Evolutionary conservation across 768 basidiomycete species (phyloP).

Genomic region (Boletus sensibilis): DNA sequence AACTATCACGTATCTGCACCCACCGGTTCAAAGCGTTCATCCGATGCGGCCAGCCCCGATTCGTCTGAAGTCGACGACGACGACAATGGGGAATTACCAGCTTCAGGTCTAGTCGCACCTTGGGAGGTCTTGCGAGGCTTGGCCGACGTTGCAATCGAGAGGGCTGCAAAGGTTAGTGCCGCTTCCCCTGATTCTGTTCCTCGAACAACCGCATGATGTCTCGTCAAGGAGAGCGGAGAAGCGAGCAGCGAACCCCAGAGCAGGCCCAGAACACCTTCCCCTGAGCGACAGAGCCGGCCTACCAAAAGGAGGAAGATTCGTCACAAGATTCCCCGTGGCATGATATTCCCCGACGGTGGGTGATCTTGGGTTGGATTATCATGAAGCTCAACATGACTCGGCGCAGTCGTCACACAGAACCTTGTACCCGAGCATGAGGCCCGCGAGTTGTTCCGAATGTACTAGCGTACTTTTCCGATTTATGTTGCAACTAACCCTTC

Average conservation of each 20-base stretch:
- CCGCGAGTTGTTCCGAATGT: conserved; percentile 85
- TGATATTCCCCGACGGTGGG: conserved; percentile 78
- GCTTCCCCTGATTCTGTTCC: not conserved
- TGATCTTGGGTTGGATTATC: not conserved
- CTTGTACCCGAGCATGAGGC: conserved; percentile 82
- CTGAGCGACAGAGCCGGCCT: conserved; percentile 67
- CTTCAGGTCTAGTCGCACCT: conserved; percentile 78
- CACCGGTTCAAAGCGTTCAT: conserved; percentile 59
- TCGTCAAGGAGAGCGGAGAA: conserved; percentile 69
- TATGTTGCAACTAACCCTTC: conserved; percentile 12
- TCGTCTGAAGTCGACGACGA: conserved; percentile 86
- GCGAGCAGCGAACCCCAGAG: conserved; percentile 69
- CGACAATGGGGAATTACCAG: conserved; percentile 76
- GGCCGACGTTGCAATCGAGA: conserved; percentile 78
- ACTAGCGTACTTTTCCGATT: not conserved
- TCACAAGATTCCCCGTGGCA: conserved; percentile 54
- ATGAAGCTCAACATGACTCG: conserved; percentile 1
- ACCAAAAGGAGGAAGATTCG: conserved; percentile 70
- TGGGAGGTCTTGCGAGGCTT: conserved; percentile 82
- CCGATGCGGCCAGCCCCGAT: conserved; percentile 73
- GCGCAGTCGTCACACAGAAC: conserved; percentile 77
- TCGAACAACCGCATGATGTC: conserved; percentile 10
- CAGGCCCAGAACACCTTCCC: conserved; percentile 69
- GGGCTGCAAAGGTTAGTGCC: conserved; percentile 66
- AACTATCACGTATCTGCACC: conserved; percentile 32